phyloP scores from a whole-genome alignment of 306 rosid genomes.

The Quercus mongolica region DNA sequence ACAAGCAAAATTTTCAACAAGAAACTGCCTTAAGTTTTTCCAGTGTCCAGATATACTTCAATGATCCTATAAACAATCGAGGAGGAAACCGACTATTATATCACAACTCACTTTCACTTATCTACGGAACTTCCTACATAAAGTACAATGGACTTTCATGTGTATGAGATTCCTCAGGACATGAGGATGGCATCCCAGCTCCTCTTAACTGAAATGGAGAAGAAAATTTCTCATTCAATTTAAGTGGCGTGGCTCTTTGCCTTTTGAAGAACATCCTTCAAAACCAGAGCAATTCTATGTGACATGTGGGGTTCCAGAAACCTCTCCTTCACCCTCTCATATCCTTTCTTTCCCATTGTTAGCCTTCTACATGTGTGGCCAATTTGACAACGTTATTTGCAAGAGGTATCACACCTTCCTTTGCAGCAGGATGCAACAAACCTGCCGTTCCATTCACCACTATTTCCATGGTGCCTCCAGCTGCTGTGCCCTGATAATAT shows the following conservation, averaged over 20 bases:
- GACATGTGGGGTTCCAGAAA: constrained; percentile 84
- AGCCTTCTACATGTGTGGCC: constrained; percentile 87
- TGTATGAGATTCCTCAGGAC: background rate
- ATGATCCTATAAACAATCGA: background rate
- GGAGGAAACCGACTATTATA: background rate
- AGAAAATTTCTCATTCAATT: background rate
- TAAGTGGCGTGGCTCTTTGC: constrained; percentile 31
- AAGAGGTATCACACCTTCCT: constrained; percentile 67
- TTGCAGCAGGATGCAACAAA: constrained; percentile 72
- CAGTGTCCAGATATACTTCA: background rate
- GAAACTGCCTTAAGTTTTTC: background rate
- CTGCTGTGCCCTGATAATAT: constrained; percentile 71
- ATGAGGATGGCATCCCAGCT: no score
- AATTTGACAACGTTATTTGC: constrained; percentile 71
- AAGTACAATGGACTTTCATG: background rate
- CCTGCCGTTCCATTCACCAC: constrained; percentile 81
- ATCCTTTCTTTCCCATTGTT: constrained; percentile 82
- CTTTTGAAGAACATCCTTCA: constrained; percentile 63
- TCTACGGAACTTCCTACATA: background rate
- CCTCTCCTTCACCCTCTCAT: constrained; percentile 71
- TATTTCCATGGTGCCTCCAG: constrained; percentile 93
- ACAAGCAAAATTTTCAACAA: background rate
- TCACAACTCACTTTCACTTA: background rate
- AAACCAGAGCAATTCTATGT: constrained; percentile 72
- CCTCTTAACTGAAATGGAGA: background rate